These are phyloP conservation scores for Tuber calosporum DNA, from an alignment of 495 filamentous ascomycete genomes.

Conservation along the genomic window DNA sequence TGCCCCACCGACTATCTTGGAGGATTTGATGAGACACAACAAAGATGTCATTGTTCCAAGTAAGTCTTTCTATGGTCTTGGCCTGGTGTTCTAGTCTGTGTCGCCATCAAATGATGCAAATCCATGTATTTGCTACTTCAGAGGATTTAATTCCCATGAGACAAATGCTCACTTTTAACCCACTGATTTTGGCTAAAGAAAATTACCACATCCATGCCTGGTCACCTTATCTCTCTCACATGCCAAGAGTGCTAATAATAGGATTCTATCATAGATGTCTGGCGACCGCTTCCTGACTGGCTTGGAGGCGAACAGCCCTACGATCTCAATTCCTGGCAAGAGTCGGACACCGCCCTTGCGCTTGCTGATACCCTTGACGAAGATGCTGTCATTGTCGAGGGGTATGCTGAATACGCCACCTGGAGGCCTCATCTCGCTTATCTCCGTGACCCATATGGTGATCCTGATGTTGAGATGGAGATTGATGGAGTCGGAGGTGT, in stretches of 20 bases:
- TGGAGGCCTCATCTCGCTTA: constrained; percentile 98
- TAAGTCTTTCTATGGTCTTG: constrained; percentile 51
- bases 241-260: constrained; percentile 14
- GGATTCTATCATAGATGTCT: constrained; percentile 63
- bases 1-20: constrained; percentile 87
- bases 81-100: neutral
- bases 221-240: neutral
- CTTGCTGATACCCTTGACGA: constrained; percentile 94
- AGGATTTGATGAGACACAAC: constrained; percentile 97
- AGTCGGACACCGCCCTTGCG: constrained; percentile 91
- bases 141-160: constrained; percentile 28
- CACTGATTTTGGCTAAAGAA: constrained; percentile 20
- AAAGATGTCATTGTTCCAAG: constrained; percentile 98
- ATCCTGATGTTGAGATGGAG: constrained; percentile 99
- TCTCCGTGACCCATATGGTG: constrained; percentile 91
- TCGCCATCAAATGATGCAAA: constrained; percentile 30
- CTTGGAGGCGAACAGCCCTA: constrained; percentile 98
- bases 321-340: constrained; percentile 98
- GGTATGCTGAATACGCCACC: constrained; percentile 97
- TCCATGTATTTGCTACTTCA: constrained; percentile 35
- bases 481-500: constrained; percentile 97
- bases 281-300: constrained; percentile 97
- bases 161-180: neutral
- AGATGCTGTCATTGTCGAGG: constrained; percentile 98
- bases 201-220: constrained; percentile 1